These are phyloP conservation scores for Claviceps cyperi DNA, from an alignment of 2,329 filamentous ascomycete genomes.

Conservation along the genomic window DNA sequence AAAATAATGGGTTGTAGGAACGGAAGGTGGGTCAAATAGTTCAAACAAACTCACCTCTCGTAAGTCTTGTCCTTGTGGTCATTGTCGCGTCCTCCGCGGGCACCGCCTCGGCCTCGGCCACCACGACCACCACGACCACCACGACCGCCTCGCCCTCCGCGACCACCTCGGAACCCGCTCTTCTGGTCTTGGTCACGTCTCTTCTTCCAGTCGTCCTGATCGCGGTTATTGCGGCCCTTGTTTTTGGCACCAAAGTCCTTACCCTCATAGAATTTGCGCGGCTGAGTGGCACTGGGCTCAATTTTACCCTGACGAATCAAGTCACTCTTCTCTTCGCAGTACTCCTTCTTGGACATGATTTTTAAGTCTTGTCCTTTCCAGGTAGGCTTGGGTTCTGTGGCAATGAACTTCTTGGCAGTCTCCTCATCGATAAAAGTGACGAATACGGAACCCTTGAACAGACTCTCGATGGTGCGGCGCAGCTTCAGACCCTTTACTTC, in stretches of 20 bases:
- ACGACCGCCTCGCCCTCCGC: slow-evolving; percentile 27
- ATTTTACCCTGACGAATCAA: slow-evolving; percentile 59
- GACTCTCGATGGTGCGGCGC: slow-evolving; percentile 54
- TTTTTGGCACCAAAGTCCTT: slow-evolving; percentile 18
- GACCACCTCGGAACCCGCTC: slow-evolving; percentile 38
- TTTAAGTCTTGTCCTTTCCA: slow-evolving; percentile 69
- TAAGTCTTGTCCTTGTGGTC: slow-evolving; percentile 14
- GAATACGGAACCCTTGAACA: slow-evolving; percentile 94
- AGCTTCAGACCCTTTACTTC: slow-evolving; percentile 73
- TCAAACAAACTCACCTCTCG: slow-evolving; percentile 17
- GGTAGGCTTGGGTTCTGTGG: slow-evolving; percentile 63
- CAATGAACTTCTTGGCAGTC: slow-evolving; percentile 65
- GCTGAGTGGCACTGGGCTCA: slow-evolving; percentile 34
- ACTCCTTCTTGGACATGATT: slow-evolving; percentile 79
- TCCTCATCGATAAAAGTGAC: slow-evolving; percentile 80
- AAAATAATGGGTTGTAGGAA: background rate
- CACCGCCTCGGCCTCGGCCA: slow-evolving; percentile 28
- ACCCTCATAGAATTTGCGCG: slow-evolving; percentile 36
- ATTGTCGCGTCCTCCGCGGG: slow-evolving; percentile 19
- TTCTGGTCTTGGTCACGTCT: slow-evolving; percentile 48
- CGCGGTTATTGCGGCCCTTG: slow-evolving; percentile 23
- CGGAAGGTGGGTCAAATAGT: background rate
- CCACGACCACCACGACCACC: slow-evolving; percentile 29
- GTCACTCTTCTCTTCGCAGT: slow-evolving; percentile 63
- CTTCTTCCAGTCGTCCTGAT: slow-evolving; percentile 48